phyloP scores from a whole-genome alignment of 2,329 filamentous ascomycete species.

The Emergomyces orientalis region DNA sequence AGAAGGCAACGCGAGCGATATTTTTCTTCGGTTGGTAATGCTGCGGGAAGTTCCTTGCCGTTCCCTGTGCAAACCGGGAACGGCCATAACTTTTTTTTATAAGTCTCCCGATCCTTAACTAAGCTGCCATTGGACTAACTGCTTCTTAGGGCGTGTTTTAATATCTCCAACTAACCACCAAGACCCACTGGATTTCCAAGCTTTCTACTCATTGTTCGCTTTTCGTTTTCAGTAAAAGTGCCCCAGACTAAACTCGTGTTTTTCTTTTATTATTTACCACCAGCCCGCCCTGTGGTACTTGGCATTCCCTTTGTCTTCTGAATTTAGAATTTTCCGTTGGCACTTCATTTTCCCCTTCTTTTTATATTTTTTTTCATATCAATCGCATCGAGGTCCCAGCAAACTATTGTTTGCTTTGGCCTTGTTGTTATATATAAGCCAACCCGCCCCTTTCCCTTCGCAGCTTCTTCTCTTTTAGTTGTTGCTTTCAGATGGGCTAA shows the following conservation, averaged over 20 bases:
- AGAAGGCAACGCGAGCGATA: conserved; percentile 14
- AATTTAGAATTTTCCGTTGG: not conserved
- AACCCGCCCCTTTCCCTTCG: not conserved
- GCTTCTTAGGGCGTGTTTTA: conserved; percentile 16
- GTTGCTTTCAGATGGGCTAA: not conserved
- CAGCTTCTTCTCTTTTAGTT: no score
- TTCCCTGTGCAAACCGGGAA: conserved; percentile 18
- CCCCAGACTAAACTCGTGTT: not conserved
- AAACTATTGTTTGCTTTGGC: not conserved
- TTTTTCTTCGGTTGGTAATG: conserved; percentile 6
- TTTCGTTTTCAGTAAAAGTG: not conserved
- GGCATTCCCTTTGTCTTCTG: not conserved
- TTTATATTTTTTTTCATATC: not conserved
- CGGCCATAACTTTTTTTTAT: conserved; percentile 34
- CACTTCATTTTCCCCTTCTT: not conserved
- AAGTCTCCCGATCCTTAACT: conserved; percentile 22
- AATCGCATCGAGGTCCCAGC: not conserved
- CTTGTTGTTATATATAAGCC: not conserved
- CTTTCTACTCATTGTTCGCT: not conserved
- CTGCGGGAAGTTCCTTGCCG: conserved; percentile 4
- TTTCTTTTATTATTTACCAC: not conserved
- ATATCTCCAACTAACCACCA: conserved; percentile 12
- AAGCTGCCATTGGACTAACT: conserved; percentile 24
- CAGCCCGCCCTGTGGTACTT: not conserved
- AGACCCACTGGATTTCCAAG: not conserved